Conservation (phyloP, 176 grass and related monocot genomes). For the Avena sativa region DNA sequence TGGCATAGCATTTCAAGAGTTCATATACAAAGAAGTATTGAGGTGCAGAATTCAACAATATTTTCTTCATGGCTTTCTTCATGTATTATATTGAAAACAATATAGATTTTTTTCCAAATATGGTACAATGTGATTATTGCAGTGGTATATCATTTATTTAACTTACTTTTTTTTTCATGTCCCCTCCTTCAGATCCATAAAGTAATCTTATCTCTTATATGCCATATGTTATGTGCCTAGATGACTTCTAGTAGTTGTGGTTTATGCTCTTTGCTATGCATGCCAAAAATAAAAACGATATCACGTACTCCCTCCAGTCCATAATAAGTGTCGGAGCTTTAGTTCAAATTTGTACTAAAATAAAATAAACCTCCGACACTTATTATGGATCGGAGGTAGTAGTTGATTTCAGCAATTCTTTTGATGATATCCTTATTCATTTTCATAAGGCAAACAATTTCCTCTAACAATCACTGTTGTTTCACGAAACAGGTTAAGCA, state of each 20-base stretch:
- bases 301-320: neutral
- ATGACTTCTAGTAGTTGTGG: neutral
- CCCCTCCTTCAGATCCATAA: slow-evolving; percentile 2
- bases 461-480: slow-evolving; percentile 27
- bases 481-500: slow-evolving; percentile 56
- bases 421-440: slow-evolving; percentile 1
- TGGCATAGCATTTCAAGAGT: slow-evolving; percentile 27
- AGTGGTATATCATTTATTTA: slow-evolving; percentile 18
- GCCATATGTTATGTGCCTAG: slow-evolving; percentile 17
- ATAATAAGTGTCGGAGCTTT: no score
- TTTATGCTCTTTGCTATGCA: slow-evolving; percentile 25
- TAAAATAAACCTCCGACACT: no score
- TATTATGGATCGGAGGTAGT: no score
- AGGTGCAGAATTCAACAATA: slow-evolving; percentile 13
- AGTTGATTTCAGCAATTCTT: slow-evolving; percentile 10
- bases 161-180: neutral
- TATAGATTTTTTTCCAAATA: slow-evolving; percentile 15
- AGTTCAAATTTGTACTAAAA: no score
- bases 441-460: slow-evolving; percentile 12
- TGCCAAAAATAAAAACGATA: slow-evolving; percentile 1
- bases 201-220: slow-evolving; percentile 20
- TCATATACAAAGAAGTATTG: neutral
- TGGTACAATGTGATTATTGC: slow-evolving; percentile 9
- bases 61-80: neutral
- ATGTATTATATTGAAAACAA: neutral